phyloP scores from a whole-genome alignment of 2,329 filamentous ascomycete genomes.

The Verticillium dahliae region DNA sequence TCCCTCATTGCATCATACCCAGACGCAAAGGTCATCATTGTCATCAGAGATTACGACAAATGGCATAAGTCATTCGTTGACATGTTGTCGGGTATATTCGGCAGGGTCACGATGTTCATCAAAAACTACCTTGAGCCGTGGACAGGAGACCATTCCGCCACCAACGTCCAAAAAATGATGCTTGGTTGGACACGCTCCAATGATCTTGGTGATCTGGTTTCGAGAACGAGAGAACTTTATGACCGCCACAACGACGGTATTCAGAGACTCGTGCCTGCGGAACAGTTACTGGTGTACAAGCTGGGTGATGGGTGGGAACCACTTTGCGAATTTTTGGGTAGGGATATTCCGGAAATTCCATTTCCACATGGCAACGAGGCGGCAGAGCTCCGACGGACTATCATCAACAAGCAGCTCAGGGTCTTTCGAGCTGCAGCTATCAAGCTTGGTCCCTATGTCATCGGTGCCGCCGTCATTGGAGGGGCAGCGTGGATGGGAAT shows the following conservation, averaged over 20 bases:
- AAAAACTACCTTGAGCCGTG: conserved; percentile 18
- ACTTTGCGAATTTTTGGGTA: conserved; percentile 32
- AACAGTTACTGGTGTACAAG: conserved; percentile 6
- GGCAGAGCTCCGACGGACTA: conserved; percentile 4
- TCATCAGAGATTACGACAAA: conserved; percentile 19
- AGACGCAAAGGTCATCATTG: conserved; percentile 63
- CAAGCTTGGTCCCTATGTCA: not conserved
- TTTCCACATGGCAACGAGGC: conserved; percentile 27
- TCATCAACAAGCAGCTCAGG: not conserved
- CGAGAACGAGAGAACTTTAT: conserved; percentile 26
- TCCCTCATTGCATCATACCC: conserved; percentile 67
- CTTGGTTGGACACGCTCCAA: conserved; percentile 18
- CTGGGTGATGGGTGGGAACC: conserved; percentile 32
- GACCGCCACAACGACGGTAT: conserved; percentile 8
- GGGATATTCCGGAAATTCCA: conserved; percentile 21
- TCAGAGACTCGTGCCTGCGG: conserved; percentile 3
- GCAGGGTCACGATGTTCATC: conserved; percentile 13
- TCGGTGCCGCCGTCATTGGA: not conserved
- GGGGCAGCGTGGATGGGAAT: not conserved
- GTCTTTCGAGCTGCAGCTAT: not conserved
- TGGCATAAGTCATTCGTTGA: conserved; percentile 24
- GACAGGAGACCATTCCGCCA: conserved; percentile 20
- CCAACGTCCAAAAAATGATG: conserved; percentile 15
- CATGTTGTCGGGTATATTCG: conserved; percentile 9
- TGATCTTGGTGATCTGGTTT: conserved; percentile 20